Evolutionary conservation across 176 grass and related monocot genomes (phyloP), one percentile per base, ranked within the genome.

Genomic region (Aegilops sharonensis): DNA sequence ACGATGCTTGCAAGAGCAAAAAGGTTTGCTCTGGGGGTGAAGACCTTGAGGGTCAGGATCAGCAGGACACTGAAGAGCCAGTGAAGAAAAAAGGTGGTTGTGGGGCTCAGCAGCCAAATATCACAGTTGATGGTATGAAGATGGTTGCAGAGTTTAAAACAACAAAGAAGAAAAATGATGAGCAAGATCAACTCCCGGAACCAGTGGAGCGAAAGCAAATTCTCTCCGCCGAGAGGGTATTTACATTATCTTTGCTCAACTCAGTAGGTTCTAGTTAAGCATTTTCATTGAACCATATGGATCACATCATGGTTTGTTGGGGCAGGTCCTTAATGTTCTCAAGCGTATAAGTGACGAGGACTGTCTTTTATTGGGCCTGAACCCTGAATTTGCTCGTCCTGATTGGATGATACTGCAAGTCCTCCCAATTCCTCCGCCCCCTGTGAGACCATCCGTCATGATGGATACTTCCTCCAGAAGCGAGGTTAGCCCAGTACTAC

Each of bases 361-460:
- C 81, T 98, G 96, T 64, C 76, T 90, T 71, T 75, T 98, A 48
- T 89, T 98, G 83, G 96, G 96, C 42, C 57, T 95, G 68, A 94
- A 91, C 78, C 90, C 96, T 45, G 95, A 98, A 83, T 98, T 73
- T 89, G 96, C 96, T 50, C 96, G 96, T n/a, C 96, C 96, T 6
- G 96, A 98, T 86, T 98, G 96, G 96, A 98, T 98, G 96, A 98
- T 95, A 88, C 69, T 98, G 56, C 96, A 98, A 95, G 96, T 98
- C 45, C 91, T 98, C 78, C 96, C 96, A 23, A 94, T 98, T 83
- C 96, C 96, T 65, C 96, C 96, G 35, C 96, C 93, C 69, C 96
- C 96, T 86, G 96, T 98, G 73, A 95, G 96, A 86, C 96, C 96
- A 88, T 98, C 96, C 77, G 96, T 98, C 57, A 98, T 98, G 96